These are phyloP conservation scores for Dictyostelium purpureum DNA, from an alignment of 78 protist species.

Conservation along the genomic window DNA sequence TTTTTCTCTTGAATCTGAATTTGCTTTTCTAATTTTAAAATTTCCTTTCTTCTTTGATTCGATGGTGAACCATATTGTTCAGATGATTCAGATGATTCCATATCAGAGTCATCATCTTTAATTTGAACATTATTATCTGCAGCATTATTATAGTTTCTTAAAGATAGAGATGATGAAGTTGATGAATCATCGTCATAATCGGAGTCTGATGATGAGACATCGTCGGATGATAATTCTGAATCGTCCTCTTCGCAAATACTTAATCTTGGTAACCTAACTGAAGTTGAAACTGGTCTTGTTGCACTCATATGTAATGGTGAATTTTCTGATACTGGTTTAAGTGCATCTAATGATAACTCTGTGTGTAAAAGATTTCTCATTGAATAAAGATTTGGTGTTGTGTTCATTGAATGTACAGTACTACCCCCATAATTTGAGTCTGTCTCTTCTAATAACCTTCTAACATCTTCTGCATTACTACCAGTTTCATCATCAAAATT, in stretches of 20 bases:
- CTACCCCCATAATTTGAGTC: background rate
- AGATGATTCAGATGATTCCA: background rate
- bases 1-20: background rate
- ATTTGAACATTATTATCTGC: background rate
- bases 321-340: conserved; percentile 21
- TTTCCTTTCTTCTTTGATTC: background rate
- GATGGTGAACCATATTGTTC: conserved; percentile 2
- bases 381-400: background rate
- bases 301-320: conserved; percentile 22
- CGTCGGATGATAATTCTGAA: background rate
- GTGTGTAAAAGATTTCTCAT: background rate
- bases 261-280: conserved; percentile 5
- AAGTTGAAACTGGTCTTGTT: background rate
- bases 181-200: background rate
- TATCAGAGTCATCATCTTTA: background rate
- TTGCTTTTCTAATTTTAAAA: background rate
- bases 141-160: background rate
- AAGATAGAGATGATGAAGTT: background rate
- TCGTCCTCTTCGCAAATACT: conserved; percentile 3
- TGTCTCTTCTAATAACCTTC: background rate
- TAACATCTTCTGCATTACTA: background rate
- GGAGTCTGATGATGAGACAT: background rate
- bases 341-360: conserved; percentile 41
- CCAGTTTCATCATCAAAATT: background rate
- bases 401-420: background rate